phyloP scores from a whole-genome alignment of 176 grass and related monocot genomes.

The Zoysia pacifica region DNA sequence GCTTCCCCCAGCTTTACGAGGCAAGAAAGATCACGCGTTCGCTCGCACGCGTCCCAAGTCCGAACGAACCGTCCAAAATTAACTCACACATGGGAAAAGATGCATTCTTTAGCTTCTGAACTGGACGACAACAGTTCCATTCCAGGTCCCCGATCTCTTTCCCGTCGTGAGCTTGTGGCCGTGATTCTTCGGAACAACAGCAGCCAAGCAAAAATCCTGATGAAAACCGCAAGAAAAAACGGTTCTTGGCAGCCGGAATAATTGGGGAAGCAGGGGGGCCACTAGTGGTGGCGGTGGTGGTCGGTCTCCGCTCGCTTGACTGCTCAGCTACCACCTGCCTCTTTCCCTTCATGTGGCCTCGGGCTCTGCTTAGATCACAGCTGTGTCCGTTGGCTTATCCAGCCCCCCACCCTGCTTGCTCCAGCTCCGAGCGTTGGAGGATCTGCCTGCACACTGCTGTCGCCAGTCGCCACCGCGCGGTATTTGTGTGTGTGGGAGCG shows the following conservation, averaged over 20 bases:
- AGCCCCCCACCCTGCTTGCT: slow-evolving; percentile 25
- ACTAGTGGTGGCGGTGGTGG: background rate
- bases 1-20: no score
- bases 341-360: slow-evolving; percentile 11
- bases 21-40: slow-evolving; percentile 11
- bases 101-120: background rate
- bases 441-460: slow-evolving; percentile 29
- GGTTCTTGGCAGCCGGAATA: slow-evolving; percentile 30
- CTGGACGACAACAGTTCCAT: slow-evolving; percentile 25
- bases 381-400: slow-evolving; percentile 32
- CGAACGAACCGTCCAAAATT: slow-evolving; percentile 18
- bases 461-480: background rate
- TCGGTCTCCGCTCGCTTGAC: background rate
- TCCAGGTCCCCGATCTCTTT: slow-evolving; percentile 12
- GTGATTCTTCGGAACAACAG: background rate
- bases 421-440: background rate
- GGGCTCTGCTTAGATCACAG: no score
- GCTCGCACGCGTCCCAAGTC: slow-evolving; percentile 10
- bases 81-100: no score
- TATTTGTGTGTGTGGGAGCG: background rate
- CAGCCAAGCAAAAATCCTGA: slow-evolving; percentile 23
- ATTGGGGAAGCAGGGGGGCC: slow-evolving; percentile 27
- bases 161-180: background rate
- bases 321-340: slow-evolving; percentile 42
- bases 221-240: slow-evolving; percentile 2